A percentile compares a stretch with the other conserved stretches of the same genome.
Conservation (phyloP, 116 monocot species). For the Cymodocea nodosa region DNA sequence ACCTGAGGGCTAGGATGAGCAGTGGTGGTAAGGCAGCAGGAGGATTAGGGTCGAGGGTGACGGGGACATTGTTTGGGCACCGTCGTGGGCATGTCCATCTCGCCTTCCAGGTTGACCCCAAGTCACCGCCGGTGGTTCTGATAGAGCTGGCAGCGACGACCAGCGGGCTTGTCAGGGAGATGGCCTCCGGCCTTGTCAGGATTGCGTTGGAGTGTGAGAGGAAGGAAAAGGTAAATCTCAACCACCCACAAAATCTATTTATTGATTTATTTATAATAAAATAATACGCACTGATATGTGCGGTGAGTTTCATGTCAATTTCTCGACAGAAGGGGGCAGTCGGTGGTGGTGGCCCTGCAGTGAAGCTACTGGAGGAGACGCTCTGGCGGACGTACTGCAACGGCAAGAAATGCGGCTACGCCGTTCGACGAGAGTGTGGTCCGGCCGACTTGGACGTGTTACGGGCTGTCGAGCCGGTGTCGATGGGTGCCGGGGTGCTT, state of each 20-base stretch:
- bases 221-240: slow-evolving; percentile 2
- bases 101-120: slow-evolving; percentile 60
- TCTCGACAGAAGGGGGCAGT: not conserved
- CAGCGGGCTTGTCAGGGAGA: slow-evolving; percentile 21
- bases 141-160: slow-evolving; percentile 26
- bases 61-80: slow-evolving; percentile 55
- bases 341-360: not conserved
- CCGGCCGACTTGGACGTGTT: slow-evolving; percentile 46
- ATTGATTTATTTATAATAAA: too few relatives aligned
- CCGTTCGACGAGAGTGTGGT: slow-evolving; percentile 42
- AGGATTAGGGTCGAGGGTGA: slow-evolving; percentile 30
- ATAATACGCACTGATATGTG: too few relatives aligned
- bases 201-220: slow-evolving; percentile 45
- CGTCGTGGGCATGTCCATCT: slow-evolving; percentile 56
- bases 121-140: slow-evolving; percentile 22
- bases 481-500: slow-evolving; percentile 84
- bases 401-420: slow-evolving; percentile 76
- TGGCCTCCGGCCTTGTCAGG: slow-evolving; percentile 28
- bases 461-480: slow-evolving; percentile 56
- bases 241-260: too few relatives aligned
- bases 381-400: slow-evolving; percentile 81
- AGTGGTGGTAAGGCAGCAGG: not conserved
- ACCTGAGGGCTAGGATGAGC: slow-evolving; percentile 7
- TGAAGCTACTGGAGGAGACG: slow-evolving; percentile 46
- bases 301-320: not conserved